A percentile compares a stretch with the other conserved stretches of the same genome.
These are phyloP conservation scores for Yarrowia sp. DNA, from an alignment of 805 yeast species.

Conservation along the genomic window DNA sequence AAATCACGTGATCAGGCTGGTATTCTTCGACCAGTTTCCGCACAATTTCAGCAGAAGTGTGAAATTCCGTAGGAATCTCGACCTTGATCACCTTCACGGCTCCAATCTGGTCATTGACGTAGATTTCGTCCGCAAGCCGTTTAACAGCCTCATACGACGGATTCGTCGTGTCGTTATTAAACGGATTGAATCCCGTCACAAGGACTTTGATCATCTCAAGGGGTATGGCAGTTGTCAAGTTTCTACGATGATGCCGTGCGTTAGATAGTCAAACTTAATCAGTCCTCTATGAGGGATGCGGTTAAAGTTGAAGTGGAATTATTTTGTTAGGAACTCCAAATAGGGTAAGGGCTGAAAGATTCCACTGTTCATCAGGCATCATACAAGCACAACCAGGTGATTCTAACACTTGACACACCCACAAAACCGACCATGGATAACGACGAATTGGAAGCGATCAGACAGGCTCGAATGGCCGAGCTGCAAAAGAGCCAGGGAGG, in stretches of 20 bases:
- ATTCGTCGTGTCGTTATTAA: conserved; percentile 9
- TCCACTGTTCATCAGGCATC: conserved; percentile 6
- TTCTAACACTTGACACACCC: neutral
- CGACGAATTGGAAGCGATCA: conserved; percentile 82
- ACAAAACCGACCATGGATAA: conserved; percentile 69
- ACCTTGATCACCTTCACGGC: conserved; percentile 12
- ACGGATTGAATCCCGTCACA: conserved; percentile 22
- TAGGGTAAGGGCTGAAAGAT: conserved; percentile 9
- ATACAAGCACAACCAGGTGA: neutral
- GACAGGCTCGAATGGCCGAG: conserved; percentile 91
- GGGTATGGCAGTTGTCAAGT: too few species aligned
- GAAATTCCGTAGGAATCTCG: conserved; percentile 31
- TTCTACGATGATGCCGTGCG: conserved; percentile 19
- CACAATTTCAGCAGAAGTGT: neutral
- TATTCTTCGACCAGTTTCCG: neutral
- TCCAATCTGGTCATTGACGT: conserved; percentile 11
- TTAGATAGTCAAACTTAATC: conserved; percentile 18
- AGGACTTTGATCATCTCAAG: conserved; percentile 2
- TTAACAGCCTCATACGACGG: conserved; percentile 38
- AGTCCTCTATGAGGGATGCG: neutral
- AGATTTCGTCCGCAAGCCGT: conserved; percentile 9
- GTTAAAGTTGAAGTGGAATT: too few species aligned
- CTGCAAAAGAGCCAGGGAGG: conserved; percentile 59
- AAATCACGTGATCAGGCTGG: conserved; percentile 13
- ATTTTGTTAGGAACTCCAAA: too few species aligned